A percentile compares a stretch with the other conserved stretches of the same genome.
Conservation (phyloP, 78 protist genomes). For the Dictyostelium citrinum region DNA sequence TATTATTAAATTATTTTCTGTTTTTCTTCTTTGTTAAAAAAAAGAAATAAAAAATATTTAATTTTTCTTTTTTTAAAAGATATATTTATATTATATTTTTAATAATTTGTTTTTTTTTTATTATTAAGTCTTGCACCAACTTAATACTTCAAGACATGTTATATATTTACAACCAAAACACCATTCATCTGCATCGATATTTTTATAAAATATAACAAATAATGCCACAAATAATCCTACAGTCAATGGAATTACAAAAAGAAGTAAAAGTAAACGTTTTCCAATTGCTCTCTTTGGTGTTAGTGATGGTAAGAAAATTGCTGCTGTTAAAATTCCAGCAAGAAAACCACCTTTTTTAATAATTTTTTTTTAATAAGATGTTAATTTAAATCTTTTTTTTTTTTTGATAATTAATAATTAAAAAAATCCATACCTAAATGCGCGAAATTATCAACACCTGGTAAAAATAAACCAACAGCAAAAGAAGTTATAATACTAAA, state of each 20-base stretch:
- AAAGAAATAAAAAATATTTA: too few species aligned
- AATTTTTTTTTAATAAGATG: not conserved
- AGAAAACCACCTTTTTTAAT: slow-evolving; percentile 34
- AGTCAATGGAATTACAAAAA: slow-evolving; percentile 54
- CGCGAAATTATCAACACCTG: slow-evolving; percentile 75
- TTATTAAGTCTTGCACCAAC: slow-evolving; percentile 54
- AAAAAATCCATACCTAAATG: slow-evolving; percentile 23
- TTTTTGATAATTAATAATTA: not conserved
- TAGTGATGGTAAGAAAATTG: slow-evolving; percentile 45
- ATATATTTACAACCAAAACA: slow-evolving; percentile 68
- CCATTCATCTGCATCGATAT: slow-evolving; percentile 43
- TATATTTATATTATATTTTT: too few species aligned
- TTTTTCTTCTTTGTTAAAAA: too few species aligned
- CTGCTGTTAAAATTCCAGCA: slow-evolving; percentile 63
- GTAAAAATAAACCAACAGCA: slow-evolving; percentile 68
- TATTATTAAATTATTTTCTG: too few species aligned
- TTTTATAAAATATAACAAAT: slow-evolving; percentile 51
- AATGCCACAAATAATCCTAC: slow-evolving; percentile 21
- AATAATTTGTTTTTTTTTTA: too few species aligned
- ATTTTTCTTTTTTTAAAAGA: too few species aligned
- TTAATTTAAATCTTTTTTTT: not conserved
- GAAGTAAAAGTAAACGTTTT: slow-evolving; percentile 23
- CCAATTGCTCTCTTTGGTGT: slow-evolving; percentile 61
- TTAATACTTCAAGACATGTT: slow-evolving; percentile 55
- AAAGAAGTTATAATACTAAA: slow-evolving; percentile 64